Evolutionary conservation across 2,329 filamentous ascomycete species (phyloP).

Genomic region (Albifimbria verrucaria): DNA sequence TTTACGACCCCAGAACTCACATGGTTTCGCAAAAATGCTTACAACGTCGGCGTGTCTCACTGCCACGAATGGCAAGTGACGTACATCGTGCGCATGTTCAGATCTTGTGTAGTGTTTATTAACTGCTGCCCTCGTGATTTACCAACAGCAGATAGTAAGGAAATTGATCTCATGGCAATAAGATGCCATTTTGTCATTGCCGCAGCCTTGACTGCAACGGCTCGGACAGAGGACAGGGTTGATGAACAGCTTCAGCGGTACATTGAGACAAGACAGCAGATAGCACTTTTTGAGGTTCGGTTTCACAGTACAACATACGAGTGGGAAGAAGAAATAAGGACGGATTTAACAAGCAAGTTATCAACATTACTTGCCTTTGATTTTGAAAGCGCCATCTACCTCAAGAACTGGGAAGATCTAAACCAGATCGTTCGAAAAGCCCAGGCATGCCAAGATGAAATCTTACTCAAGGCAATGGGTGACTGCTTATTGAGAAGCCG

Average conservation of each 20-base stretch:
- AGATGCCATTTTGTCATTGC: slow-evolving; percentile 69
- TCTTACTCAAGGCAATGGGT: slow-evolving; percentile 60
- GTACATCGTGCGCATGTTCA: slow-evolving; percentile 54
- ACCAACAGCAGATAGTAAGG: slow-evolving; percentile 34
- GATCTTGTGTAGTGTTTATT: slow-evolving; percentile 50
- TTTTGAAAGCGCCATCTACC: slow-evolving; percentile 68
- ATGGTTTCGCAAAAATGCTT: slow-evolving; percentile 81
- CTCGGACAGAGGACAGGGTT: slow-evolving; percentile 46
- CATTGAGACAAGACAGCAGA: slow-evolving; percentile 55
- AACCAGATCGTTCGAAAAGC: slow-evolving; percentile 55
- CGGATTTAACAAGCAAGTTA: slow-evolving; percentile 60
- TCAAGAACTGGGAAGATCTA: slow-evolving; percentile 67
- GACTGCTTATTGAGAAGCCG: slow-evolving; percentile 59
- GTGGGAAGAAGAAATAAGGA: slow-evolving; percentile 38
- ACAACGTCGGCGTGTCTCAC: slow-evolving; percentile 70
- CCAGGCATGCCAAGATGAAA: slow-evolving; percentile 37
- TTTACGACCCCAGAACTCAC: slow-evolving; percentile 68
- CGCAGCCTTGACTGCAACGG: slow-evolving; percentile 47
- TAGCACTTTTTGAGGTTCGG: slow-evolving; percentile 52
- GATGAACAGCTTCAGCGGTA: slow-evolving; percentile 60
- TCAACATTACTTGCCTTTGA: slow-evolving; percentile 70
- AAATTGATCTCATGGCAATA: slow-evolving; percentile 57
- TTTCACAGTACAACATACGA: slow-evolving; percentile 36
- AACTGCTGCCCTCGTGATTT: slow-evolving; percentile 47
- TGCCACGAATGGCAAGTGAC: slow-evolving; percentile 50